Percentiles rank a stretch among this genome's conserved stretches.
These are phyloP conservation scores for Talaromyces stipitatus DNA, from an alignment of 495 filamentous ascomycete species.

Conservation along the genomic window DNA sequence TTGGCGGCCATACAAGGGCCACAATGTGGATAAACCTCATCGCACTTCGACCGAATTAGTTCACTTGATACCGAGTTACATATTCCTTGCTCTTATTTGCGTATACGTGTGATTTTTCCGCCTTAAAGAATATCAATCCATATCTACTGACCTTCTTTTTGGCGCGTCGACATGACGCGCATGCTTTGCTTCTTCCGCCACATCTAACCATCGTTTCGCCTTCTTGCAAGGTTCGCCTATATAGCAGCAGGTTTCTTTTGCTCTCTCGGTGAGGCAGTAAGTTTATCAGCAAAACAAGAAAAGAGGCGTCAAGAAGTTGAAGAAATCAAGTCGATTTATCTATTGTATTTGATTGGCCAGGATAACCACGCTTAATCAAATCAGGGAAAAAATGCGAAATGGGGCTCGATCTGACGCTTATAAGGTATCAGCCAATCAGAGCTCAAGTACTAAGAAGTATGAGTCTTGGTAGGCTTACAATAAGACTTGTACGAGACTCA, in stretches of 20 bases:
- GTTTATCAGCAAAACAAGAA: not conserved
- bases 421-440: not conserved
- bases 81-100: not conserved
- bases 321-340: not conserved
- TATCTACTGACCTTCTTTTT: conserved; percentile 1
- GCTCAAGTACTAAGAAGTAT: not conserved
- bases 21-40: conserved; percentile 1
- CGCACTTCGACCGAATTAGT: not conserved
- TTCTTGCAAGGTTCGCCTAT: not conserved
- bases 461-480: too few species aligned
- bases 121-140: not conserved
- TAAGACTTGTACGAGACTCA: too few species aligned
- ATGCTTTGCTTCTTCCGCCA: not conserved
- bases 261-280: not conserved
- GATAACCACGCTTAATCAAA: not conserved
- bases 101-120: not conserved
- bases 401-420: not conserved
- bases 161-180: not conserved
- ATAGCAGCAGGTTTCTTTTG: not conserved
- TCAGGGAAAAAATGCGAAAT: not conserved
- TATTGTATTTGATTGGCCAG: not conserved
- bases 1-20: conserved; percentile 1
- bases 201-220: not conserved
- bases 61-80: not conserved
- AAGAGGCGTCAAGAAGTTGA: not conserved